These are phyloP conservation scores for Mycena alexandri DNA, from an alignment of 768 basidiomycete species.

Conservation along the genomic window DNA sequence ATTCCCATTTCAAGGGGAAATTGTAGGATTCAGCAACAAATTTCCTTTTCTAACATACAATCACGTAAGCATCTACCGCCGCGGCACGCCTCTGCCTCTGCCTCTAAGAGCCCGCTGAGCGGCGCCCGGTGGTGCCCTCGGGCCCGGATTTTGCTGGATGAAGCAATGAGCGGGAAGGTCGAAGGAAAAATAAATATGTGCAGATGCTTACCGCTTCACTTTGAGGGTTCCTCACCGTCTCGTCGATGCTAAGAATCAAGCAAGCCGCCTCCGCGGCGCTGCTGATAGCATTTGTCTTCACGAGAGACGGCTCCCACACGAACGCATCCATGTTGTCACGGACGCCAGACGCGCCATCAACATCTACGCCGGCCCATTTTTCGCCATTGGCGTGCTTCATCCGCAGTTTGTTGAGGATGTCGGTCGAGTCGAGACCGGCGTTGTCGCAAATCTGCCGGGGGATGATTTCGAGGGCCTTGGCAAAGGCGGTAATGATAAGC, in stretches of 20 bases:
- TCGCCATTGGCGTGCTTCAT: constrained; percentile 95
- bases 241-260: constrained; percentile 95
- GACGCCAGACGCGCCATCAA: constrained; percentile 89
- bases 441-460: constrained; percentile 99
- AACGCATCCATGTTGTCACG: constrained; percentile 98
- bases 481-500: constrained; percentile 93
- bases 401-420: constrained; percentile 95
- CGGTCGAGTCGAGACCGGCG: constrained; percentile 97
- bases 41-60: constrained; percentile 31
- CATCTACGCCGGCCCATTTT: constrained; percentile 94
- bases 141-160: constrained; percentile 81
- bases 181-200: constrained; percentile 1
- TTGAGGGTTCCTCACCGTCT: constrained; percentile 96
- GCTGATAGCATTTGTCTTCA: constrained; percentile 95
- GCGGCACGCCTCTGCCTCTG: constrained; percentile 85
- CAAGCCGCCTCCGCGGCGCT: constrained; percentile 98
- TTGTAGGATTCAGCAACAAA: constrained; percentile 12
- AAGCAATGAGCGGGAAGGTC: constrained; percentile 37
- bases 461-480: constrained; percentile 97
- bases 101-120: constrained; percentile 89
- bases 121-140: constrained; percentile 91
- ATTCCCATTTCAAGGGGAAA: too few relatives aligned
- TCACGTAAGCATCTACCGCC: constrained; percentile 61
- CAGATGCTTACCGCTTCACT: constrained; percentile 82
- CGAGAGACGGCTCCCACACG: constrained; percentile 97